Evolutionary conservation across 371 early-diverging fungal genomes (phyloP).

Genomic region (Rhizopus stolonifer): DNA sequence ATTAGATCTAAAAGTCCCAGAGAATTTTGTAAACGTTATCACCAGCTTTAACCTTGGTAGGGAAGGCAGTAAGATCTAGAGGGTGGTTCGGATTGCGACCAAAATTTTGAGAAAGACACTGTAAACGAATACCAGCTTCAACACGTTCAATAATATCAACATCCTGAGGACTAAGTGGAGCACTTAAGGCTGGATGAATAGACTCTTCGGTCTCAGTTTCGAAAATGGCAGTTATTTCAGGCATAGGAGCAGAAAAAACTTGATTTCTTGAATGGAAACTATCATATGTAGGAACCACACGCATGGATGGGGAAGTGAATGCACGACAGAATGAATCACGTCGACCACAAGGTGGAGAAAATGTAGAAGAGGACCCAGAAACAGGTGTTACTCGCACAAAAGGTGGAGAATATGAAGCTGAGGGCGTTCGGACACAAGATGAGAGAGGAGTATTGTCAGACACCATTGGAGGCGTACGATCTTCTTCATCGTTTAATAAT

Average conservation of each 20-base stretch:
- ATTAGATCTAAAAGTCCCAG: conserved; percentile 24
- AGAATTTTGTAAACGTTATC: conserved; percentile 36
- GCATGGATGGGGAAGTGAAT: conserved; percentile 4
- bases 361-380: background rate
- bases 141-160: conserved; percentile 53
- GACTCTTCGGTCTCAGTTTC: background rate
- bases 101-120: conserved; percentile 57
- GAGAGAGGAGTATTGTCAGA: conserved; percentile 8
- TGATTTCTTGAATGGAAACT: conserved; percentile 2
- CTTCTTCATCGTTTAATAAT: conserved; percentile 24
- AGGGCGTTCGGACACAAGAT: background rate
- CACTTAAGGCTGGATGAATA: background rate
- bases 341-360: background rate
- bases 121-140: conserved; percentile 53
- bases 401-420: background rate
- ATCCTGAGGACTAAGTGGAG: background rate
- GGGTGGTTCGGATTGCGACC: conserved; percentile 51
- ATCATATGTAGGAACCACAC: conserved; percentile 7
- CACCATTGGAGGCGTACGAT: background rate
- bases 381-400: conserved; percentile 1
- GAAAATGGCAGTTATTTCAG: background rate
- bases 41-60: conserved; percentile 36
- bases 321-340: background rate
- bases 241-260: background rate
- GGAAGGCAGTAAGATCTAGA: conserved; percentile 22